Evolutionary conservation across 495 filamentous ascomycete species (phyloP).

Genomic region (Lepidopterella palustris): DNA sequence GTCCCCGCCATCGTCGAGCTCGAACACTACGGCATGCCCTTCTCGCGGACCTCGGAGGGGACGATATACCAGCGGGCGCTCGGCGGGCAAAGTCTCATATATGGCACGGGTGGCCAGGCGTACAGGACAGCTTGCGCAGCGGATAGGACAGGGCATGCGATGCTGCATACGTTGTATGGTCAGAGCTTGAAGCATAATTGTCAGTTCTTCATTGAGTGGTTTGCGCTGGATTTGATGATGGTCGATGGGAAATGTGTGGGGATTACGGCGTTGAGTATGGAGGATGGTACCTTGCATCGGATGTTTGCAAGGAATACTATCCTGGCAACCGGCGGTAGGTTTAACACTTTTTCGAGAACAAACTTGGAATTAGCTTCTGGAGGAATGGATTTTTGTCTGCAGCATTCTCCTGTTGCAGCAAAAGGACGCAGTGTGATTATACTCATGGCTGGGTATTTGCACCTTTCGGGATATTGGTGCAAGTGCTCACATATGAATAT

Average conservation of each 20-base stretch:
- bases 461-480: no score
- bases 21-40: constrained; percentile 96
- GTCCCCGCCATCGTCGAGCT: constrained; percentile 87
- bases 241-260: constrained; percentile 92
- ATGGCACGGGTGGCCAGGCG: constrained; percentile 91
- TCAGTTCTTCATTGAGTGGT: constrained; percentile 99
- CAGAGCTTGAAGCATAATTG: constrained; percentile 94
- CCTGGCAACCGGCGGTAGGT: constrained; percentile 67
- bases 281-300: constrained; percentile 93
- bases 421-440: no score
- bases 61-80: constrained; percentile 98
- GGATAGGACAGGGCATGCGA: constrained; percentile 92
- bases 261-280: constrained; percentile 95
- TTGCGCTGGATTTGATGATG: constrained; percentile 95
- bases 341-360: no score
- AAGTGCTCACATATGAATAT: no score
- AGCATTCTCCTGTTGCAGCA: no score
- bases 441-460: no score
- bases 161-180: constrained; percentile 96
- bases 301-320: constrained; percentile 97
- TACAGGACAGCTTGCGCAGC: constrained; percentile 95
- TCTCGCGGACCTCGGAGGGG: constrained; percentile 94
- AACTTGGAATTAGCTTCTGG: no score
- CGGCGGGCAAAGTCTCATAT: constrained; percentile 92
- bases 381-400: no score